Evolutionary conservation across 306 rosid genomes (phyloP), one percentile per base, ranked within the genome.

Genomic region (Amphicarpaea edgeworthii): DNA sequence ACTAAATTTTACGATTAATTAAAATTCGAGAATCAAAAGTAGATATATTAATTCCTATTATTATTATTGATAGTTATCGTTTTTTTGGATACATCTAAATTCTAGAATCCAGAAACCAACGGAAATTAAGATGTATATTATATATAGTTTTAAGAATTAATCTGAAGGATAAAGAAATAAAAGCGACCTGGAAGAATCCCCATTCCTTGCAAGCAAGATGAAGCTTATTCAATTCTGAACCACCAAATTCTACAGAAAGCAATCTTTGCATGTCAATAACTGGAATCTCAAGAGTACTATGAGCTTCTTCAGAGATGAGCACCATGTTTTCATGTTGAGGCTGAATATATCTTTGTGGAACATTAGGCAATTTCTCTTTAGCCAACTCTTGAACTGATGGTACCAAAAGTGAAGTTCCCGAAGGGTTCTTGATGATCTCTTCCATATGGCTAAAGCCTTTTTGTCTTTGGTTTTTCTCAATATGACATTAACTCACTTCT

Each of bases 101-200:
- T 30, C 37, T 30, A 5, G 37, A 30, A 30, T 30, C 37, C 37
- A 30, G 37, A 30, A 30, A 5, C 37, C 6, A 30, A 30, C 37
- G 0, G 37, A 30, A 30, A 30, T 30, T 30, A 30, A 30, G 37
- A 30, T 30, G 5, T 30, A 7, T 30, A 30, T 43, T 43, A 43
- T 12, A 43, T 12, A 43, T 11, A 41, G 50, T 45, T 47, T 47
- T n/a, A n/a, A 15, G 53, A 46, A 46, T 14, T 46, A 46, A 5
- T 46, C 6, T 15, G 15, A 61, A 3, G 12, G 68, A 34, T 16
- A 61, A 16, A 34, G 24, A 62, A 20, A 62, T 0, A 4, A 37
- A 34, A 16, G 28, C 49, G 1, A 57, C 76, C 86, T 83, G 86
- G 45, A 78, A 78, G 54, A 83, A 83, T 2, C 86, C 86, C 86